Base-by-base conservation (phyloP, 768 basidiomycete genomes). In the Russula dissimulans region DNA sequence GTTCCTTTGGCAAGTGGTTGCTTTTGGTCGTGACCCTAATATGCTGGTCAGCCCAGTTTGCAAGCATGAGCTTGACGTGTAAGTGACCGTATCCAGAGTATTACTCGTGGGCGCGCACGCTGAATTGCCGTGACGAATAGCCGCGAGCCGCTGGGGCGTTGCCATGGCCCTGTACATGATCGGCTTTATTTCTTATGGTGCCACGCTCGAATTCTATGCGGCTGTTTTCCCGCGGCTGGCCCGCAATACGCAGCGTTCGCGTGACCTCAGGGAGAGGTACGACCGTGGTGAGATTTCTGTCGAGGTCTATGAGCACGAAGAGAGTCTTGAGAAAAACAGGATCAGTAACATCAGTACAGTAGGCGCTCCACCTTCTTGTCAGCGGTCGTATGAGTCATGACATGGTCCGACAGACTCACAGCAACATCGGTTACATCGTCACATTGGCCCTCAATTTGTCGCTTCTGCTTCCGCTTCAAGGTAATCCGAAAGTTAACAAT, bases 291-390 rank as follows among this genome's bases (percentile, higher is more conserved):
- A 85, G 60, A 81, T 85, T 10, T 66, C 75, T 0, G 71, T 73
- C 14, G 85, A 85, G 55, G 84, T 79, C 62, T 90, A 86, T 64
- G 89, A 91, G 66, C 68, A 63, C 15, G 88, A 88, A 67, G 88
- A 91, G 66, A 87, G 85, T 38, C 66, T 91, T 45, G 87, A 91
- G 73, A 90, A 90, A 78, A 93, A 90, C 62, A 74, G 84, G 63
- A 87, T 93, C 59, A 89, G 89, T 67, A 91, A 90, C 66, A 87
- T 91, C 63, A 87, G 85, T 67, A 91, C 86, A 45, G 89, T 89
- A 22, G 15, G 49, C 51, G 17, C 29, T 8, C 38, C 42, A 26
- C 50, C 47, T 51, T 78, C 22, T 41, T 2, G 42, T 18, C 15
- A 26, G 2, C 22, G 22, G 6, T 22, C 15, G 2, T 36, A 15